phyloP scores from a whole-genome alignment of 768 basidiomycete genomes.

The Hortiboletus flavorubellus region DNA sequence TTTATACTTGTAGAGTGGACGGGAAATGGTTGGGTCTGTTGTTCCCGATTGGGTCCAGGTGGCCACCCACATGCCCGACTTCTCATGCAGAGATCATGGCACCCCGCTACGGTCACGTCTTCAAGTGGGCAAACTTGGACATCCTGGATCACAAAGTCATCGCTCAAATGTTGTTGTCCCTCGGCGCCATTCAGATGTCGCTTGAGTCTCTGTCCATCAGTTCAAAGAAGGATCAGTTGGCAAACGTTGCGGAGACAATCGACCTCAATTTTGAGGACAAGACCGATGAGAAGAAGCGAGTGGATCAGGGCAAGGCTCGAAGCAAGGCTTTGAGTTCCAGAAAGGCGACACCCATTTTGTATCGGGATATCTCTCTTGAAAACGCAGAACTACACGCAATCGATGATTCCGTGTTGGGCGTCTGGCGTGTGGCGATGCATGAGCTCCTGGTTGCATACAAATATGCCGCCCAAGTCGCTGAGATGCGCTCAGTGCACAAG shows the following conservation, averaged over 20 bases:
- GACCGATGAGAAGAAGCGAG: not conserved
- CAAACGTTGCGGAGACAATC: slow-evolving; percentile 10
- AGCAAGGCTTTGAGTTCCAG: slow-evolving; percentile 12
- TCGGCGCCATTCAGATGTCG: slow-evolving; percentile 30
- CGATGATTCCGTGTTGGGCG: slow-evolving; percentile 26
- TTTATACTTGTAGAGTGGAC: slow-evolving; percentile 38
- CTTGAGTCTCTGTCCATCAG: slow-evolving; percentile 30
- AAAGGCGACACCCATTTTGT: slow-evolving; percentile 22
- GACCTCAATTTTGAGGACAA: slow-evolving; percentile 15
- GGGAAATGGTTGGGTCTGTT: slow-evolving; percentile 43
- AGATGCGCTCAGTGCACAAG: slow-evolving; percentile 51
- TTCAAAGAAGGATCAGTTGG: slow-evolving; percentile 16
- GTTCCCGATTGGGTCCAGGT: slow-evolving; percentile 37
- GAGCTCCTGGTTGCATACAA: slow-evolving; percentile 40
- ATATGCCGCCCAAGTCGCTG: slow-evolving; percentile 38
- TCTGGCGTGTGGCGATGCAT: slow-evolving; percentile 40
- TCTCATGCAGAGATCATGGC: slow-evolving; percentile 57
- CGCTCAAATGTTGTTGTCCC: slow-evolving; percentile 44
- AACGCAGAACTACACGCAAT: slow-evolving; percentile 27
- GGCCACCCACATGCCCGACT: slow-evolving; percentile 56
- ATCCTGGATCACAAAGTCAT: slow-evolving; percentile 64
- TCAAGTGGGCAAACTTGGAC: slow-evolving; percentile 62
- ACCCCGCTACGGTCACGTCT: slow-evolving; percentile 57
- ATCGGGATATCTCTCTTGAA: slow-evolving; percentile 28
- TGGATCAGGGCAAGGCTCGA: slow-evolving; percentile 9